These are phyloP conservation scores for Cladophialophora chaetospira DNA, from an alignment of 2,329 filamentous ascomycete genomes.

Conservation along the genomic window DNA sequence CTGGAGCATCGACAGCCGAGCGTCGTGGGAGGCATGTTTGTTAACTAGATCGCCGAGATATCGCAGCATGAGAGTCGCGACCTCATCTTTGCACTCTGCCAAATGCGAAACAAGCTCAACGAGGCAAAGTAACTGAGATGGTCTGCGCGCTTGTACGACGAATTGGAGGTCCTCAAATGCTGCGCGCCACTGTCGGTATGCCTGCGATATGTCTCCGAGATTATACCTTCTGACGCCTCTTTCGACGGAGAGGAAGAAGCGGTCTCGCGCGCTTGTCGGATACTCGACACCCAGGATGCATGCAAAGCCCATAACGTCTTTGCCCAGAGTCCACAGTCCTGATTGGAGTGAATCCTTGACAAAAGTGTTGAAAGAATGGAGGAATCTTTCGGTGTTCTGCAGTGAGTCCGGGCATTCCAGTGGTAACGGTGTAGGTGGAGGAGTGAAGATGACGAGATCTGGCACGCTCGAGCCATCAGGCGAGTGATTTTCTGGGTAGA, in stretches of 20 bases:
- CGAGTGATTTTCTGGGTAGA: background rate
- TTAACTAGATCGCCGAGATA: background rate
- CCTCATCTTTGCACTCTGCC: constrained; percentile 1
- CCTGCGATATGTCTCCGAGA: constrained; percentile 2
- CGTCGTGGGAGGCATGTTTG: background rate
- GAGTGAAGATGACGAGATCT: background rate
- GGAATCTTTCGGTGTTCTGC: background rate
- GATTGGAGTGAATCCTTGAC: constrained; percentile 6
- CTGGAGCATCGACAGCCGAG: background rate
- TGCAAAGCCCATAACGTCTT: constrained; percentile 2
- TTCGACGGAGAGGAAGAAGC: constrained; percentile 3
- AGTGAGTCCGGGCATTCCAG: background rate
- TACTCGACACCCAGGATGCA: background rate
- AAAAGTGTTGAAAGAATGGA: constrained; percentile 5
- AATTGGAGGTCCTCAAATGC: background rate
- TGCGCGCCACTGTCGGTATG: constrained; percentile 12
- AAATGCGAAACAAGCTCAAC: constrained; percentile 4
- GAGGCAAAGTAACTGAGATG: constrained; percentile 6
- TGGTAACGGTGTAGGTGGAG: background rate
- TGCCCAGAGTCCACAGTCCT: background rate
- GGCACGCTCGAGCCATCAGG: background rate
- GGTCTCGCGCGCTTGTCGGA: background rate
- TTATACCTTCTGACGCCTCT: constrained; percentile 7
- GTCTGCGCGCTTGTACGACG: background rate
- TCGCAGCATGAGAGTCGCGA: background rate